phyloP scores from a whole-genome alignment of 1,284 basidiomycete species.

The Ceratobasidium sp. region DNA sequence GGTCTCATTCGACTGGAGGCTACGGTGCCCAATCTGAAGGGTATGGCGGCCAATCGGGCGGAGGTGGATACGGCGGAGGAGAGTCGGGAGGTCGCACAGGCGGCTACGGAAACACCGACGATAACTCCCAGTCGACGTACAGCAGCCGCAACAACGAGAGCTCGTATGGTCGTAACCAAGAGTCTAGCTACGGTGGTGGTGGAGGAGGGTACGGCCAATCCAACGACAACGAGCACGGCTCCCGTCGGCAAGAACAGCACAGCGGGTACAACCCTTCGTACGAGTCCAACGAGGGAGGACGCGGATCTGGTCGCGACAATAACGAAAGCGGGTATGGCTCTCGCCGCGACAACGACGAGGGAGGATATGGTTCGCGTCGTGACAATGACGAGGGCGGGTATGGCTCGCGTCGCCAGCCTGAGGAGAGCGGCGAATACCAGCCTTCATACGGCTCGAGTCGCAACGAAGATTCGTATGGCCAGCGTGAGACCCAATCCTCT shows the following conservation, averaged over 20 bases:
- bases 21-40: constrained; percentile 18
- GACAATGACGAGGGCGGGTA: constrained; percentile 11
- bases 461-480: constrained; percentile 14
- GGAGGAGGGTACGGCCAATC: constrained; percentile 52
- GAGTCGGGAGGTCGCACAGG: constrained; percentile 5
- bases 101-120: constrained; percentile 19
- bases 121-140: constrained; percentile 24
- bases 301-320: constrained; percentile 1
- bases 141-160: not conserved
- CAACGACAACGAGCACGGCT: constrained; percentile 35
- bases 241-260: constrained; percentile 24
- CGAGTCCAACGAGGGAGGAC: constrained; percentile 23
- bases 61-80: constrained; percentile 22
- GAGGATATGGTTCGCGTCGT: constrained; percentile 23
- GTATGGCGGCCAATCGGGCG: constrained; percentile 15
- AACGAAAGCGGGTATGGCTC: not conserved
- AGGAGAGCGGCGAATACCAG: not conserved
- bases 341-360: constrained; percentile 10
- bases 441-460: not conserved
- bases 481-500: not conserved
- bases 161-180: constrained; percentile 16
- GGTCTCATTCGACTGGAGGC: constrained; percentile 32
- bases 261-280: constrained; percentile 36
- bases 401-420: constrained; percentile 9
- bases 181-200: constrained; percentile 47